phyloP scores from a whole-genome alignment of 2,329 filamentous ascomycete species.

The Juglanconis sp. region DNA sequence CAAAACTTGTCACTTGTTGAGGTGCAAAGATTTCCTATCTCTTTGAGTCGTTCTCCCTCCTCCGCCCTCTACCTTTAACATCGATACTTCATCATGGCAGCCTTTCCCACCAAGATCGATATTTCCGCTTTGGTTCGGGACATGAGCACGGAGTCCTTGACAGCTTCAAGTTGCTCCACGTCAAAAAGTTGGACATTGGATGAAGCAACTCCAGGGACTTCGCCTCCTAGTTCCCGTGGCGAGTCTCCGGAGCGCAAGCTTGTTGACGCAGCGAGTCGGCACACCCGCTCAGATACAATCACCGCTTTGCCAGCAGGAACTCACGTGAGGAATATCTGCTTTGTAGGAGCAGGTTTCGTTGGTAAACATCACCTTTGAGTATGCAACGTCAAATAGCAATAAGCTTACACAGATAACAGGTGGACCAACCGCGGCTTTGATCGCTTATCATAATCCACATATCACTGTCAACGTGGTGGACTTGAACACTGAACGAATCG shows the following conservation, averaged over 20 bases:
- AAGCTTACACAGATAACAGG: slow-evolving; percentile 31
- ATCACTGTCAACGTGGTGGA: slow-evolving; percentile 58
- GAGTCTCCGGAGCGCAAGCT: slow-evolving; percentile 24
- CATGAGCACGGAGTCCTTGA: slow-evolving; percentile 21
- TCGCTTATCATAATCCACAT: slow-evolving; percentile 57
- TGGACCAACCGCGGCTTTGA: slow-evolving; percentile 58
- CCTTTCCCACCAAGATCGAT: not conserved
- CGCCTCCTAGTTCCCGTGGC: slow-evolving; percentile 23
- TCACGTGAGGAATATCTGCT: slow-evolving; percentile 43
- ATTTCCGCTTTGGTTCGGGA: slow-evolving; percentile 3
- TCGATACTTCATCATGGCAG: slow-evolving; percentile 2
- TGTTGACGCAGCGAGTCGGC: not conserved
- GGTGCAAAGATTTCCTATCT: not conserved
- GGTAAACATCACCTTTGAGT: slow-evolving; percentile 34
- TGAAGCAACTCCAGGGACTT: slow-evolving; percentile 21
- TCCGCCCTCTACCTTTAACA: not conserved
- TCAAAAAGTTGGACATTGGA: slow-evolving; percentile 12
- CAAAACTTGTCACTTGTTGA: not conserved
- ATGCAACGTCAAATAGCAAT: too few relatives aligned
- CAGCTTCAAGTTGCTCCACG: not conserved
- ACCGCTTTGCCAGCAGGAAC: not conserved
- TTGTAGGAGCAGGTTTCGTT: slow-evolving; percentile 58
- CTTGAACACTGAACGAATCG: slow-evolving; percentile 49
- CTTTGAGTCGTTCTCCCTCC: not conserved
- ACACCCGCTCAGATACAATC: slow-evolving; percentile 5